These are phyloP conservation scores for Vitis rotundifolia DNA, from an alignment of 164 flowering plant genomes.

Conservation along the genomic window DNA sequence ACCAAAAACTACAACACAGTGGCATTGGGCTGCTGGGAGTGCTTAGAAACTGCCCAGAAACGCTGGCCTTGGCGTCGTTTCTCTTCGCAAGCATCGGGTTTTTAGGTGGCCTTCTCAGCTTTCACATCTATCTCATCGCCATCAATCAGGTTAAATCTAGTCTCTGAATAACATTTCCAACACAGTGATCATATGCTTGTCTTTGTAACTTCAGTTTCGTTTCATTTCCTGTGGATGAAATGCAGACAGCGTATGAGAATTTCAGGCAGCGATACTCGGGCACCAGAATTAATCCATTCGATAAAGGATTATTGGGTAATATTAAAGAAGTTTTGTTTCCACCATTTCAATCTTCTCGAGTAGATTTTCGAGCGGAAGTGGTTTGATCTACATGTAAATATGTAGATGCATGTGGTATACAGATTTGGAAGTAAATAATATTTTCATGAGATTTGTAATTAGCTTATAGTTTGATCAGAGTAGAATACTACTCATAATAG, in stretches of 20 bases:
- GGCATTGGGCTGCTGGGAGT: conserved; percentile 28
- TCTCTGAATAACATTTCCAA: background rate
- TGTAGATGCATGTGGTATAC: too few relatives aligned
- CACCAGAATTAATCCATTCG: conserved; percentile 35
- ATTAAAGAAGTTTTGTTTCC: conserved; percentile 39
- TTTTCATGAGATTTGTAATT: too few relatives aligned
- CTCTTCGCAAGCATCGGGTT: conserved; percentile 40
- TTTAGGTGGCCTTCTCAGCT: conserved; percentile 37
- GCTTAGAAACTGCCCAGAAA: conserved; percentile 39
- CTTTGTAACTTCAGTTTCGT: too few relatives aligned
- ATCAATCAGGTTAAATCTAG: conserved; percentile 42
- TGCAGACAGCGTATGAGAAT: conserved; percentile 58
- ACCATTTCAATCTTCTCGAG: conserved; percentile 32
- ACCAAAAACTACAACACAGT: conserved; percentile 18
- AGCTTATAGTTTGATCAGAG: too few relatives aligned
- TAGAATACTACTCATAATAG: too few relatives aligned
- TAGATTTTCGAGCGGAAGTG: conserved; percentile 46
- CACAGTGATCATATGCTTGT: too few relatives aligned
- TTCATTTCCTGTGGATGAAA: too few relatives aligned
- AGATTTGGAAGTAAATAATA: too few relatives aligned
- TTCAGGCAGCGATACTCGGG: conserved; percentile 27
- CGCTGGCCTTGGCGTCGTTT: conserved; percentile 40
- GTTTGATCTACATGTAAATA: background rate
- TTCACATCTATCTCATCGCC: conserved; percentile 39
- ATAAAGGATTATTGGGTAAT: conserved; percentile 39